These are phyloP conservation scores for Starmera caribaea DNA, from an alignment of 805 yeast genomes.

Conservation along the genomic window DNA sequence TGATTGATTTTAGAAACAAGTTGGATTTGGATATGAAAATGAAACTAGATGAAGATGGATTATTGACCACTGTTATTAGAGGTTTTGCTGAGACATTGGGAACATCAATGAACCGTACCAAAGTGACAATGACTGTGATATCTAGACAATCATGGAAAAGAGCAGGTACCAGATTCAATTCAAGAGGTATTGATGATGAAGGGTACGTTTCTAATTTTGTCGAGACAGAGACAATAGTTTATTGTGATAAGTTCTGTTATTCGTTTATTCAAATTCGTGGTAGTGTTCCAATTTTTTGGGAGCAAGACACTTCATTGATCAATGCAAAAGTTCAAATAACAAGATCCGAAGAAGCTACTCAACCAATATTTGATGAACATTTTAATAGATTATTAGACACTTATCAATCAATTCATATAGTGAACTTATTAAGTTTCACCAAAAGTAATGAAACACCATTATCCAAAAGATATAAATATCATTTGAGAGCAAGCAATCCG, in stretches of 20 bases:
- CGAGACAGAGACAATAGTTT: constrained; percentile 79
- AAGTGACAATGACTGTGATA: constrained; percentile 58
- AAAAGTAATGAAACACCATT: constrained; percentile 71
- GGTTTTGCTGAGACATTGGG: constrained; percentile 84
- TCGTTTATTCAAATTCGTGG: constrained; percentile 91
- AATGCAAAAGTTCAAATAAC: constrained; percentile 86
- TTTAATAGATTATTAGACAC: constrained; percentile 58
- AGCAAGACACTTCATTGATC: constrained; percentile 87
- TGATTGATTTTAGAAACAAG: constrained; percentile 64
- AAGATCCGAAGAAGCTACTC: constrained; percentile 85
- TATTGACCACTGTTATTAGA: constrained; percentile 84
- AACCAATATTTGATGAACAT: constrained; percentile 80
- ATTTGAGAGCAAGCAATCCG: constrained; percentile 31
- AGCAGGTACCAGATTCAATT: constrained; percentile 94
- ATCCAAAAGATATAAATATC: constrained; percentile 53
- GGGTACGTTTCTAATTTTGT: constrained; percentile 95
- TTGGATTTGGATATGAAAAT: constrained; percentile 50
- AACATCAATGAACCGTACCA: constrained; percentile 26
- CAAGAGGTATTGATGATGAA: constrained; percentile 92
- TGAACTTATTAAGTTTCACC: constrained; percentile 69
- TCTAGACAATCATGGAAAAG: constrained; percentile 96
- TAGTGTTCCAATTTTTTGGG: constrained; percentile 95
- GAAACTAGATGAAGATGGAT: constrained; percentile 64
- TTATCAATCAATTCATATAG: constrained; percentile 82
- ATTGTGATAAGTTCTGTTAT: constrained; percentile 43